Base-by-base conservation (phyloP, 192 early-diverging fungal species). In the Rhizoclosmatium globosum region DNA sequence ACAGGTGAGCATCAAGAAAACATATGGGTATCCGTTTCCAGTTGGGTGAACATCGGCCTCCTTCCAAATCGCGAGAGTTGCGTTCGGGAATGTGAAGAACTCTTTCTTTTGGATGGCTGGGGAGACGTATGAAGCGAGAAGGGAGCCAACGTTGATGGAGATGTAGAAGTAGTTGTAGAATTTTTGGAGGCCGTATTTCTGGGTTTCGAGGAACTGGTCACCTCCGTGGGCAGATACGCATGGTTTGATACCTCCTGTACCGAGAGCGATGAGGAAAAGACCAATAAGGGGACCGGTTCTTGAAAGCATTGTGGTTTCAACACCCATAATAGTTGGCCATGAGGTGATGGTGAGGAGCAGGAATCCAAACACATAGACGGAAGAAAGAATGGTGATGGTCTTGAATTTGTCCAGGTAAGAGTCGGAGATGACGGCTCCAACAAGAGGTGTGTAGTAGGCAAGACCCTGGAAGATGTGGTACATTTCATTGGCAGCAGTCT, bases 221-320 rank as follows among this genome's bases (percentile, higher is more conserved):
- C 86, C 88, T 78, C 86, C 88, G 80, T 89, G 88, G 61, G 88
- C 73, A 48, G 83, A 85, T 47, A 89, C 88, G 72, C 86, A 89
- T 64, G 90, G 89, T 83, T 91, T 92, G 79, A 92, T 91, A 79
- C 88, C 89, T n/a, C 89, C 91, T 68, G 88, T 87, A 71, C 90
- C 90, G 64, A 90, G 45, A 66, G 89, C 87, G 61, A 92, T 88
- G 59, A 92, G 66, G 78, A 86, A 68, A 62, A 88, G 73, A 41
- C 65, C 76, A 21, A 73, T n/a, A 11, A 84, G 71, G 3, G 82
- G 79, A 2, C 75, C 79, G 21, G 44, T 19, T 13, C 74, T 4
- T 47, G 53, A 42, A 23, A 84, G 46, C 38, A 56, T 46, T 7
- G 57, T 79, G 62, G 68, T 43, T 15, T 41, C 65, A 39, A 67